These are phyloP conservation scores for Colletotrichum abscissum DNA, from an alignment of 2,329 filamentous ascomycete genomes.

Conservation along the genomic window DNA sequence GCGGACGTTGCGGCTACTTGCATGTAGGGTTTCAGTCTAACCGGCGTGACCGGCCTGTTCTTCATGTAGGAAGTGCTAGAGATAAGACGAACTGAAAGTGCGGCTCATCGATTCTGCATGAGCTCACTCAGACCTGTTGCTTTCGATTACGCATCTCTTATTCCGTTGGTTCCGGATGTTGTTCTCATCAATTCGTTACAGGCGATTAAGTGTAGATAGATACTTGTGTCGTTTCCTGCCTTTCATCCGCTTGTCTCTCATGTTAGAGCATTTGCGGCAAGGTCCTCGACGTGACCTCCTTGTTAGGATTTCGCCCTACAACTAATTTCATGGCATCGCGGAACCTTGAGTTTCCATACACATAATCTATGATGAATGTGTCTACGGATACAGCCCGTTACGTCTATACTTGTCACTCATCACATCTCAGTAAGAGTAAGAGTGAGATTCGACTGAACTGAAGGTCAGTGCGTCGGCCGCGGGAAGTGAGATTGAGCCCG, in stretches of 20 bases:
- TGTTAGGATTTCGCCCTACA: background rate
- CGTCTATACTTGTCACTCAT: background rate
- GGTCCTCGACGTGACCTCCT: background rate
- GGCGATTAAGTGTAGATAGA: background rate
- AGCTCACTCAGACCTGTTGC: background rate
- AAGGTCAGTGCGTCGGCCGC: conserved; percentile 20
- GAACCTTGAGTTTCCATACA: background rate
- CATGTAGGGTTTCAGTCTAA: background rate
- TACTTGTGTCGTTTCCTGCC: background rate
- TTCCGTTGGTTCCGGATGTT: background rate
- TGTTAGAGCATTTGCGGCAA: background rate
- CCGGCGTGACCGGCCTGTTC: background rate
- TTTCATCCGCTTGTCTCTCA: background rate
- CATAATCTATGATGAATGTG: background rate
- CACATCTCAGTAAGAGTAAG: background rate
- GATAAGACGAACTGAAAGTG: background rate
- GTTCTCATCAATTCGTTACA: background rate
- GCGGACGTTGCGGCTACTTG: background rate
- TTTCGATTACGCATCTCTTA: background rate
- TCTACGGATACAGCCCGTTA: background rate
- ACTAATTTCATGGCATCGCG: background rate
- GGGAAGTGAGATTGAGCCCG: conserved; percentile 16
- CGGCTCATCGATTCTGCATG: background rate
- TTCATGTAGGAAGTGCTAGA: background rate
- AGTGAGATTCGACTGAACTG: conserved; percentile 4